Evolutionary conservation across 495 filamentous ascomycete genomes (phyloP).

Genomic region (Penicillium cosmopolitanum): DNA sequence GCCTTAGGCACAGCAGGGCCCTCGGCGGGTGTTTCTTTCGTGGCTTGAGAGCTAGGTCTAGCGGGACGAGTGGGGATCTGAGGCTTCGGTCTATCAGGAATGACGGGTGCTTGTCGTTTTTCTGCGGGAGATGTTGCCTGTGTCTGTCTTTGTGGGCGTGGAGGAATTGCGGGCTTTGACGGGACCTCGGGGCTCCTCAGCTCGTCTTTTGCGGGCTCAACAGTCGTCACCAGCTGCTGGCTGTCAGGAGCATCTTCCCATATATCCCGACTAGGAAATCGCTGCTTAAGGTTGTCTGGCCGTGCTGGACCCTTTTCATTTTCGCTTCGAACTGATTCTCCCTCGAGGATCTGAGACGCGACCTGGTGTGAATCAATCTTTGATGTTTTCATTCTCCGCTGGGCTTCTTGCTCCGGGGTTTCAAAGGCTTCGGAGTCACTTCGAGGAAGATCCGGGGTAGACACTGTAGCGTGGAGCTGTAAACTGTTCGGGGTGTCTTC

Average conservation of each 20-base stretch:
- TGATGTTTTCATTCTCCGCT: conserved; percentile 50
- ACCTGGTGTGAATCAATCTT: conserved; percentile 53
- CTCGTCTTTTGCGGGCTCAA: conserved; percentile 63
- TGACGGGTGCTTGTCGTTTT: conserved; percentile 54
- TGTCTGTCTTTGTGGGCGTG: conserved; percentile 44
- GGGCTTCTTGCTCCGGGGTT: conserved; percentile 58
- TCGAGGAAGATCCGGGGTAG: conserved; percentile 67
- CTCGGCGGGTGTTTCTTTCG: conserved; percentile 36
- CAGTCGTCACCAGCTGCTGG: conserved; percentile 76
- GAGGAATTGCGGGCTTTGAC: conserved; percentile 47
- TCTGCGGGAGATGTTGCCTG: conserved; percentile 49
- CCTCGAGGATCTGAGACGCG: conserved; percentile 43
- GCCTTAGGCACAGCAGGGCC: conserved; percentile 49
- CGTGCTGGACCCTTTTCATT: conserved; percentile 49
- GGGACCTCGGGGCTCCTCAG: conserved; percentile 43
- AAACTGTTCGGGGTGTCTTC: conserved; percentile 92
- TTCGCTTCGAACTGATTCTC: conserved; percentile 23
- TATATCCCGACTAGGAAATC: conserved; percentile 93
- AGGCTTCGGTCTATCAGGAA: conserved; percentile 79
- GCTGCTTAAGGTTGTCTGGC: conserved; percentile 59
- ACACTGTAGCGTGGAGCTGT: conserved; percentile 81
- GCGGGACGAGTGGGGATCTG: conserved; percentile 72
- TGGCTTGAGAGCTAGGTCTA: conserved; percentile 52
- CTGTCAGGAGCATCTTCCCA: conserved; percentile 96
- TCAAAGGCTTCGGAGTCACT: conserved; percentile 48